Evolutionary conservation across 345 rosid genomes (phyloP).

Genomic region (Rubroshorea leprosula): DNA sequence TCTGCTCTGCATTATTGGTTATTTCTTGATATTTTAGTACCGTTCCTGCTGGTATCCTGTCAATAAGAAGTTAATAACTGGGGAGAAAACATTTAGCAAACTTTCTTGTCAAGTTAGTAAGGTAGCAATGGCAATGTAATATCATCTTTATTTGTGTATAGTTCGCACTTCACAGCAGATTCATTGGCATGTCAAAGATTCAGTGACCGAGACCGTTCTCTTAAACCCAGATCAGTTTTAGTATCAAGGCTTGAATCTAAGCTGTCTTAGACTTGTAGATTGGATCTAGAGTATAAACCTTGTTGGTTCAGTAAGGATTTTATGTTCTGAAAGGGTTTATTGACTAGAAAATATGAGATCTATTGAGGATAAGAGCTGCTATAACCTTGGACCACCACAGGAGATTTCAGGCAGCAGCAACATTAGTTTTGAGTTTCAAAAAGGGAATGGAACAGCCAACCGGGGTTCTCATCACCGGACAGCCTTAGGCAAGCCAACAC

Average conservation of each 20-base stretch:
- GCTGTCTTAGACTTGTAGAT: not conserved
- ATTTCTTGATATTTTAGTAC: slow-evolving; percentile 7
- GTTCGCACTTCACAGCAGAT: too few species aligned
- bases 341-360: slow-evolving; percentile 52
- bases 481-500: slow-evolving; percentile 79
- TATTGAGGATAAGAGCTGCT: slow-evolving; percentile 39
- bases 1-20: slow-evolving; percentile 13
- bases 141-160: too few species aligned
- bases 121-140: not conserved
- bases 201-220: not conserved
- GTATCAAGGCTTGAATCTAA: too few species aligned
- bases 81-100: not conserved
- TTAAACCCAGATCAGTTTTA: not conserved
- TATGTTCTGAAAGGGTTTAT: not conserved
- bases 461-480: slow-evolving; percentile 59
- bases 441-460: slow-evolving; percentile 46
- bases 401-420: slow-evolving; percentile 41
- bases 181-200: too few species aligned
- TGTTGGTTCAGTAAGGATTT: too few species aligned
- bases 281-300: not conserved
- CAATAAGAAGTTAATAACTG: not conserved
- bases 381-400: not conserved
- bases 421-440: slow-evolving; percentile 63
- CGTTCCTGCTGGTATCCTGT: not conserved
- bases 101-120: not conserved